Conservation (phyloP, 208 protist genomes). For the Tritrichomonas musculus region DNA sequence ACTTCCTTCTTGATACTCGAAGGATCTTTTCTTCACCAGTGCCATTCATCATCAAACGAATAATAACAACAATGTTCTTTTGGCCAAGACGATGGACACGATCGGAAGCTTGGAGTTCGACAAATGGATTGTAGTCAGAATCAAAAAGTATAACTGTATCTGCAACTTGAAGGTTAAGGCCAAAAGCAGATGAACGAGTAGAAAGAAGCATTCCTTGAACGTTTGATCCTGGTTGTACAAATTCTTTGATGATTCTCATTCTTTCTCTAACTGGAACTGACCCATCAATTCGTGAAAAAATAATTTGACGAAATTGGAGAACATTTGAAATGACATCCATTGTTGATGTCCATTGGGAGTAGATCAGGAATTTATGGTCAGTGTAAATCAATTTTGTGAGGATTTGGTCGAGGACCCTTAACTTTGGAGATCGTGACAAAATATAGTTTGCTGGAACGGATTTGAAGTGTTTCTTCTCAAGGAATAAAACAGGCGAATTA, state of each 20-base stretch:
- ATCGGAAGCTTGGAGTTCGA: constrained; percentile 94
- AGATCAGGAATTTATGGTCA: constrained; percentile 80
- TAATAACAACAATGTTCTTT: constrained; percentile 68
- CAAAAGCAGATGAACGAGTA: constrained; percentile 89
- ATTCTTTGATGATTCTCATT: constrained; percentile 50
- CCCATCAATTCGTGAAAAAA: constrained; percentile 59
- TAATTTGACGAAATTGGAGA: constrained; percentile 53
- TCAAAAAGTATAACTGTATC: constrained; percentile 97
- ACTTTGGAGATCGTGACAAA: constrained; percentile 55
- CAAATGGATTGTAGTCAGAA: constrained; percentile 94
- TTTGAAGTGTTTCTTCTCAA: neutral
- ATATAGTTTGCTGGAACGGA: neutral
- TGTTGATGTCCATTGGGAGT: constrained; percentile 79
- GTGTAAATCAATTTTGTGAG: constrained; percentile 63
- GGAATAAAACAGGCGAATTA: constrained; percentile 23
- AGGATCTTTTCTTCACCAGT: constrained; percentile 84
- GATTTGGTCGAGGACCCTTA: constrained; percentile 73
- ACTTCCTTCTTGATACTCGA: constrained; percentile 67
- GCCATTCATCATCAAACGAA: constrained; percentile 75
- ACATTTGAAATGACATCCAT: constrained; percentile 78
- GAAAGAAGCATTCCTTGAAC: constrained; percentile 69
- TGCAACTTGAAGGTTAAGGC: constrained; percentile 93
- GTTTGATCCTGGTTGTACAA: constrained; percentile 39
- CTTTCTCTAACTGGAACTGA: neutral
- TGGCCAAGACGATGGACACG: constrained; percentile 84